A percentile compares a stretch with the other conserved stretches of the same genome.
Evolutionary conservation across 768 basidiomycete genomes (phyloP).

Genomic region (Lanmaoa pseudosensibilis): DNA sequence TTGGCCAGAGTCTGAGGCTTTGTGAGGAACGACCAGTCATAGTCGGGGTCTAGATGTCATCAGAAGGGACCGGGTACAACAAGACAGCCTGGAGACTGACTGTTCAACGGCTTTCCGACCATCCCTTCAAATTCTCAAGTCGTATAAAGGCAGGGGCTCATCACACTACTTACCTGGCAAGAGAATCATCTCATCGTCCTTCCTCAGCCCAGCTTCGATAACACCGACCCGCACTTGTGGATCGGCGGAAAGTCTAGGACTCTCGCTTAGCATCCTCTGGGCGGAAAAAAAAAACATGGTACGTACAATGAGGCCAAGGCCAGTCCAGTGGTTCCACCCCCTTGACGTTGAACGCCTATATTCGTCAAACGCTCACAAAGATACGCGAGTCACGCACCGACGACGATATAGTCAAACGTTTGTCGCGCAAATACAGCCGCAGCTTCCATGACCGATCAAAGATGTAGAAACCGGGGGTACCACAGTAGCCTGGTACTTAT

Average conservation of each 20-base stretch:
- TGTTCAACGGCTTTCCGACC: slow-evolving; percentile 7
- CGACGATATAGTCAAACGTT: slow-evolving; percentile 19
- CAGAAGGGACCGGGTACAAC: background rate
- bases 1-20: slow-evolving; percentile 7
- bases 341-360: background rate
- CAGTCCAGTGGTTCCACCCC: slow-evolving; percentile 15
- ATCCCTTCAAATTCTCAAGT: slow-evolving; percentile 2
- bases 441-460: slow-evolving; percentile 1
- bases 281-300: too few species aligned
- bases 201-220: slow-evolving; percentile 18
- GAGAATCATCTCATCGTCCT: slow-evolving; percentile 13
- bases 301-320: slow-evolving; percentile 17
- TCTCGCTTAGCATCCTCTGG: background rate
- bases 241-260: slow-evolving; percentile 10
- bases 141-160: background rate
- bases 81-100: slow-evolving; percentile 1
- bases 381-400: slow-evolving; percentile 8
- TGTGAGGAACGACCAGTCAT: slow-evolving; percentile 17
- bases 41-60: slow-evolving; percentile 12
- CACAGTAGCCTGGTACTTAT: background rate
- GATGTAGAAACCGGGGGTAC: background rate
- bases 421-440: slow-evolving; percentile 8
- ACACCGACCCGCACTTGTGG: slow-evolving; percentile 5
- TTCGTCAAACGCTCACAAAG: background rate
- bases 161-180: background rate